Evolutionary conservation across 2,329 filamentous ascomycete genomes (phyloP), one percentile per base, ranked within the genome.

Genomic region (Alternaria arborescens): DNA sequence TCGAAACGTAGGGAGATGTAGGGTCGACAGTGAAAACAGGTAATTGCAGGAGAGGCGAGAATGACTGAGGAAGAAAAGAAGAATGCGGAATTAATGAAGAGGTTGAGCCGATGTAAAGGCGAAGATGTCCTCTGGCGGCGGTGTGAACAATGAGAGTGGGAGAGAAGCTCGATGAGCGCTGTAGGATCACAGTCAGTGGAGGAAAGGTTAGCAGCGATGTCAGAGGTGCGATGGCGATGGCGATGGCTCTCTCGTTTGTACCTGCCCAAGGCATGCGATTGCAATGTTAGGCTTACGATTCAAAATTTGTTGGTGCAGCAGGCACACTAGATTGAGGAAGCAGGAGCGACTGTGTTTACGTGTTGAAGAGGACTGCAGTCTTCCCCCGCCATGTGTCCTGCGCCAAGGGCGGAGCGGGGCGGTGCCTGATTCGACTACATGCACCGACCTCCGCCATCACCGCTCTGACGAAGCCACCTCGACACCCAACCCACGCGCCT

Each of bases 391-490:
- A 68, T 65, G 71, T 71, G 36, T 20, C 8, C n/a, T 40, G 36
- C 36, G 65, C 61, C 65, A 64, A 66, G 65, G 61, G 67, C 64
- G 71, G 73, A 65, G 72, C 71, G 73, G 72, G 69, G 68, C 60
- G 61, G 62, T 61, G 64, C 62, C 55, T 67, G 67, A 65, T 72
- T 68, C 67, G 65, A 68, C 58, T 61, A 71, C 66, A 64, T 65
- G 66, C 55, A 67, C 68, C 70, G 68, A 65, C 65, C 66, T 70
- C 72, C 71, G 58, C 41, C 58, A 57, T 73, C 72, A 73, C 72
- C 66, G 66, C 71, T 67, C 66, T 74, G 69, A 71, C 75, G 64
- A 71, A 68, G 65, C 60, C 71, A 65, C 66, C 58, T 52, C 64
- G 52, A 60, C 66, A 62, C 46, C 67, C 66, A 65, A 63, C 65